Percentiles rank a stretch among this genome's conserved stretches.
phyloP scores from a whole-genome alignment of 257 asterid species.

The Hygrophila difformis region DNA sequence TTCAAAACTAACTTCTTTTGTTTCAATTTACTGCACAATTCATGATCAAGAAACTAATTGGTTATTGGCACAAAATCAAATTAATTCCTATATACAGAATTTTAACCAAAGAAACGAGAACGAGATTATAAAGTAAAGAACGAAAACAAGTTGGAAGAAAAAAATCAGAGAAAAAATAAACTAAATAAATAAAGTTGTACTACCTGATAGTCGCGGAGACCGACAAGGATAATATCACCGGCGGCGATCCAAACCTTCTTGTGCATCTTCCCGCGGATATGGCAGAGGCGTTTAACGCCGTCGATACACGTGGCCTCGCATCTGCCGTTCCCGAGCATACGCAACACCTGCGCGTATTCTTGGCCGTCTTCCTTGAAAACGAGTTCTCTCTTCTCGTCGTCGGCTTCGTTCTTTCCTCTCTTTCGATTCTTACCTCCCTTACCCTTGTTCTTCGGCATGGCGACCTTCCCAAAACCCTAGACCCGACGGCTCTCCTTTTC shows the following conservation, averaged over 20 bases:
- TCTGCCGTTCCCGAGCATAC: conserved; percentile 90
- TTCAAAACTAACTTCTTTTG: too few species aligned
- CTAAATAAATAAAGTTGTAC: too few species aligned
- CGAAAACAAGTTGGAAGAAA: too few species aligned
- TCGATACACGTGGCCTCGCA: conserved; percentile 87
- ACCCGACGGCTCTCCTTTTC: conserved; percentile 16
- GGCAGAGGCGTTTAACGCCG: conserved; percentile 78
- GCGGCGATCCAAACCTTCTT: conserved; percentile 97
- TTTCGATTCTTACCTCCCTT: conserved; percentile 96
- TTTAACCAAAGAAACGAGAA: too few species aligned
- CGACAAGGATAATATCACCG: conserved; percentile 86
- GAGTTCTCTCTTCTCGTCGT: conserved; percentile 90
- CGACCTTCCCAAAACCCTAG: conserved; percentile 27
- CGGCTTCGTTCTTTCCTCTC: conserved; percentile 96
- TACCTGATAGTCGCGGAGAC: conserved; percentile 94
- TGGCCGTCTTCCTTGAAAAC: conserved; percentile 92
- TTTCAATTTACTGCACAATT: too few species aligned
- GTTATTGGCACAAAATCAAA: too few species aligned
- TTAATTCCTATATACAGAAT: too few species aligned
- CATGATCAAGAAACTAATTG: too few species aligned
- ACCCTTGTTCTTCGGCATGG: conserved; percentile 96
- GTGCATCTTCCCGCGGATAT: conserved; percentile 92
- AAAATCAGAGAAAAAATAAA: too few species aligned
- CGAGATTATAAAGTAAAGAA: too few species aligned
- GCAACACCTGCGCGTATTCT: conserved; percentile 81